Evolutionary conservation across 192 early-diverging fungal genomes (phyloP).

Genomic region (Gaertneriomyces sp.): DNA sequence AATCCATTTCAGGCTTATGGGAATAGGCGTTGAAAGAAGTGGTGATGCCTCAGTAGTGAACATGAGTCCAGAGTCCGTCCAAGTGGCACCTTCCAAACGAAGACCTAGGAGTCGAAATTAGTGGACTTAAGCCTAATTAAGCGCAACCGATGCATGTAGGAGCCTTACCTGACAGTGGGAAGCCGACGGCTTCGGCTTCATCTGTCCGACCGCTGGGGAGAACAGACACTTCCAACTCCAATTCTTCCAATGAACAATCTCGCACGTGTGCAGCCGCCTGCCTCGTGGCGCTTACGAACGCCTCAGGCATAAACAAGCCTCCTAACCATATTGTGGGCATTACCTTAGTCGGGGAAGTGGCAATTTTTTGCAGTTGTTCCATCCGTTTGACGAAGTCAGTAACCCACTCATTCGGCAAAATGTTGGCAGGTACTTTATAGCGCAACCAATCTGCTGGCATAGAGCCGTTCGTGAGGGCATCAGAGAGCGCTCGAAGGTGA

Average conservation of each 20-base stretch:
- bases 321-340: conserved; percentile 71
- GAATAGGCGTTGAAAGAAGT: conserved; percentile 9
- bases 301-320: conserved; percentile 83
- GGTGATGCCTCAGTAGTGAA: conserved; percentile 16
- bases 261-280: conserved; percentile 74
- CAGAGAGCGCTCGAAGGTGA: conserved; percentile 68
- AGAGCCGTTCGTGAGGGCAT: conserved; percentile 63
- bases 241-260: conserved; percentile 79
- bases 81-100: conserved; percentile 42
- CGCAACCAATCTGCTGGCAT: conserved; percentile 70
- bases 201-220: not conserved
- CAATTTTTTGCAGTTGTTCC: conserved; percentile 55
- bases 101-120: conserved; percentile 22
- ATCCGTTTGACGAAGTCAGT: conserved; percentile 70
- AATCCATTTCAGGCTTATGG: conserved; percentile 31
- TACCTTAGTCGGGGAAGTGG: conserved; percentile 15
- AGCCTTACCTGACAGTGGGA: conserved; percentile 33
- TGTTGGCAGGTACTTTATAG: conserved; percentile 60
- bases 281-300: conserved; percentile 86
- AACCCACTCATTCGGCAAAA: conserved; percentile 67
- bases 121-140: too few relatives aligned
- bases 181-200: conserved; percentile 9
- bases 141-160: not conserved
- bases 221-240: conserved; percentile 45
- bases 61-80: conserved; percentile 21